Conservation (phyloP, 805 yeast genomes). For the Saturnispora kantuleensis region DNA sequence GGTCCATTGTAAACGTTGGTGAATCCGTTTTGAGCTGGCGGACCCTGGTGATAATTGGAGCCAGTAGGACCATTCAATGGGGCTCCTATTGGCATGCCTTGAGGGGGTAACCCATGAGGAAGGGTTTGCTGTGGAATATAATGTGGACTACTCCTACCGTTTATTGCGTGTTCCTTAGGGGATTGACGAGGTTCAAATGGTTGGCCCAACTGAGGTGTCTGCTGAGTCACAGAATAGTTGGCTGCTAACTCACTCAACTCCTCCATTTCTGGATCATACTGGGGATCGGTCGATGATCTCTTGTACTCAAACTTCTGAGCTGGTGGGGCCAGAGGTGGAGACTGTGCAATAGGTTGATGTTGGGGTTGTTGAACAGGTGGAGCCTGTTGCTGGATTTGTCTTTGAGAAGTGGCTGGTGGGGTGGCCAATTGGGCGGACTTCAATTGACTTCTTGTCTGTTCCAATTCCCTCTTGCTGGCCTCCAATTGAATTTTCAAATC, state of each 20-base stretch:
- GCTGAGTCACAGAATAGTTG: slow-evolving; percentile 21
- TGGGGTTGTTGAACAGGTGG: slow-evolving; percentile 3
- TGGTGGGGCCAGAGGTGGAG: slow-evolving; percentile 6
- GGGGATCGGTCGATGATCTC: slow-evolving; percentile 14
- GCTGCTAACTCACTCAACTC: slow-evolving; percentile 26
- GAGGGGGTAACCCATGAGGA: slow-evolving; percentile 28
- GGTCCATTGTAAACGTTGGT: slow-evolving; percentile 11
- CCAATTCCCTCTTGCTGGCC: slow-evolving; percentile 12
- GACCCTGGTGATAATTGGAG: slow-evolving; percentile 21
- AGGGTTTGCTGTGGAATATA: slow-evolving; percentile 22
- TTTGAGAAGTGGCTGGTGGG: slow-evolving; percentile 2
- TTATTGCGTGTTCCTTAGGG: slow-evolving; percentile 5
- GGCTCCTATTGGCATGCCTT: slow-evolving; percentile 22
- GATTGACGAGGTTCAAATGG: slow-evolving; percentile 3
- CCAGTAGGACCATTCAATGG: slow-evolving; percentile 13
- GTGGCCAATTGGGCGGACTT: slow-evolving; percentile 1
- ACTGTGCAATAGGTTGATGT: slow-evolving; percentile 10
- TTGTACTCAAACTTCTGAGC: not conserved
- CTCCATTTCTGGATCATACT: slow-evolving; percentile 22
- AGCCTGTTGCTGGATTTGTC: not conserved
- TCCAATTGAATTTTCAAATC: slow-evolving; percentile 1
- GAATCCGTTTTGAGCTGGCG: slow-evolving; percentile 20
- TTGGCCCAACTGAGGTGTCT: slow-evolving; percentile 15
- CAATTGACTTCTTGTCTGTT: slow-evolving; percentile 8
- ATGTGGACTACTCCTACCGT: slow-evolving; percentile 23